Conservation (phyloP, 1,284 basidiomycete species). For the Microstroma glucosiphilum region DNA sequence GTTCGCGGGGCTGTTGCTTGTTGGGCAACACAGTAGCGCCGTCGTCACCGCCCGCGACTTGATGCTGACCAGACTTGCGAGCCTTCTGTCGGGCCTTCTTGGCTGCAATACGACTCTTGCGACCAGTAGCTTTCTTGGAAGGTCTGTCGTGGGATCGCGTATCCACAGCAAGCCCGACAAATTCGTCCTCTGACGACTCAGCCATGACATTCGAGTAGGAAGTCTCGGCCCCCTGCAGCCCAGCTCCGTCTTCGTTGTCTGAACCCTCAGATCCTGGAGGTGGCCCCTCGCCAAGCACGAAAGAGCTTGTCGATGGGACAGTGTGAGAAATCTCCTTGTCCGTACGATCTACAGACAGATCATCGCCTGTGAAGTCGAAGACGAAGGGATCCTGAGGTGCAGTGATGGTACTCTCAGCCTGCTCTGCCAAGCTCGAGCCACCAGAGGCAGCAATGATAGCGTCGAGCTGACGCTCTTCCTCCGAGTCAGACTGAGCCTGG, state of each 20-base stretch:
- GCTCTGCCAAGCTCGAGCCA: neutral
- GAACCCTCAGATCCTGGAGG: neutral
- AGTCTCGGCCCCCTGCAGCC: neutral
- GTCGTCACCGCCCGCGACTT: neutral
- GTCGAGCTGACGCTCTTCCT: conserved; percentile 13
- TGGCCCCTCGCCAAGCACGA: conserved; percentile 22
- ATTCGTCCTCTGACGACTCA: conserved; percentile 10
- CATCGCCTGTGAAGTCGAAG: conserved; percentile 26
- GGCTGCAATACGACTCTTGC: conserved; percentile 16
- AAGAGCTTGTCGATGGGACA: conserved; percentile 12
- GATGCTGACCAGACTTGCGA: conserved; percentile 2
- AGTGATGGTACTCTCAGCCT: neutral
- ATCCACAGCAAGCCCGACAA: neutral
- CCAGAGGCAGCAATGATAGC: conserved; percentile 7
- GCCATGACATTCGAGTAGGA: neutral
- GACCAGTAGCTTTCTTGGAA: conserved; percentile 4
- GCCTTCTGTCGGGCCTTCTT: conserved; percentile 16
- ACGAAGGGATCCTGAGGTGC: conserved; percentile 16
- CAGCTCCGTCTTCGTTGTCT: neutral
- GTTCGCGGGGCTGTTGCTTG: conserved; percentile 8
- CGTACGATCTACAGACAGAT: neutral
- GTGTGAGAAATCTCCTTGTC: neutral
- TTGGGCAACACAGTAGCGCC: neutral
- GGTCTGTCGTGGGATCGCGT: neutral
- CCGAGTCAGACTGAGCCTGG: conserved; percentile 1